phyloP scores from a whole-genome alignment of 2,329 filamentous ascomycete species.

The Diaporthe capsici region DNA sequence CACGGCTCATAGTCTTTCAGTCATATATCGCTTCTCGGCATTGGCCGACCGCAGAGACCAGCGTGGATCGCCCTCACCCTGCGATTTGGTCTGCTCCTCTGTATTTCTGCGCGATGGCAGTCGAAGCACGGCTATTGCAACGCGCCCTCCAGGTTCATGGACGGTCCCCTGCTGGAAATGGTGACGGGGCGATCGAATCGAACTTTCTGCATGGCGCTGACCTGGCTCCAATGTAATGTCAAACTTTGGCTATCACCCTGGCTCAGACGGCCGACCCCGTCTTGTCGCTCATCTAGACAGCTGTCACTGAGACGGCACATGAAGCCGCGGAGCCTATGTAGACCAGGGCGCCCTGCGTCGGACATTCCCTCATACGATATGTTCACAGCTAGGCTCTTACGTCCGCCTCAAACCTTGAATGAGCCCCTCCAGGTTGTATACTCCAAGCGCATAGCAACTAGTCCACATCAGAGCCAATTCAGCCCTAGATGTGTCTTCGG shows the following conservation, averaged over 20 bases:
- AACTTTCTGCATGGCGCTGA: background rate
- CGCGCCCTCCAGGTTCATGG: background rate
- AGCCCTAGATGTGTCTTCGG: background rate
- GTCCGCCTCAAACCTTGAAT: constrained; percentile 2
- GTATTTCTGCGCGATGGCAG: background rate
- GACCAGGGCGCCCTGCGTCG: constrained; percentile 12
- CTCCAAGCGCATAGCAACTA: background rate
- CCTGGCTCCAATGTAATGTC: background rate
- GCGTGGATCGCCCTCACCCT: background rate
- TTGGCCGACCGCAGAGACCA: background rate
- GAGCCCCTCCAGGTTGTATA: background rate
- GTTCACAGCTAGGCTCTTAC: constrained; percentile 7
- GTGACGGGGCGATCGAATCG: background rate
- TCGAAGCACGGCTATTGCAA: background rate
- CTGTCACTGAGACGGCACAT: background rate
- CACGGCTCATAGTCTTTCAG: background rate
- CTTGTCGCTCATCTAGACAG: background rate
- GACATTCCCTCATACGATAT: background rate
- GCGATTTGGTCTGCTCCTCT: background rate
- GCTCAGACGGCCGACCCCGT: constrained; percentile 18
- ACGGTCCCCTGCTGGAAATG: background rate
- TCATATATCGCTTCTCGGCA: background rate
- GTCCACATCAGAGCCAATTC: background rate
- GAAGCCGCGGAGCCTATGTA: background rate
- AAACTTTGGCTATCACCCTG: background rate